These are phyloP conservation scores for Niebla homalea DNA, from an alignment of 495 filamentous ascomycete species.

Conservation along the genomic window DNA sequence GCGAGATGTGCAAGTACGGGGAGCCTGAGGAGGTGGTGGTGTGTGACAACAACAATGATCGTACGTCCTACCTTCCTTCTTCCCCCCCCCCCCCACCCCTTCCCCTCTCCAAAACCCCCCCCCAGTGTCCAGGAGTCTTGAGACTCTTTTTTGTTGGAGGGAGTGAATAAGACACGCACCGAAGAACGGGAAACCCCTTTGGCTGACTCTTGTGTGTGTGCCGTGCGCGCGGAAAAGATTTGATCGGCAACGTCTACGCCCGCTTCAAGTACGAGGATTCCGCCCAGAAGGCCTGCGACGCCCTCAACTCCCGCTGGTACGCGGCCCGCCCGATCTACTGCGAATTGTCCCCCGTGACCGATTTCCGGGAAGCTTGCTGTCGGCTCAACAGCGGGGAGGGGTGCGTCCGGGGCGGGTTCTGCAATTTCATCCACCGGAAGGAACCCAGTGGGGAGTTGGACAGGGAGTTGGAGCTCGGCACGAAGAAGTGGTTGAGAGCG, in stretches of 20 bases:
- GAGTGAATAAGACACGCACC: too few relatives aligned
- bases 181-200: neutral
- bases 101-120: neutral
- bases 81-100: too few relatives aligned
- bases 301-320: constrained; percentile 91
- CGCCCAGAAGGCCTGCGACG: constrained; percentile 85
- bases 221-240: constrained; percentile 36
- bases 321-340: constrained; percentile 95
- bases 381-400: constrained; percentile 88
- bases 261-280: constrained; percentile 99
- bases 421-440: constrained; percentile 98
- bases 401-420: constrained; percentile 92
- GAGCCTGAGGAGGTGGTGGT: constrained; percentile 83
- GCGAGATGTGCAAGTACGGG: constrained; percentile 93
- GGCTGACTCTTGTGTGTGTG: neutral
- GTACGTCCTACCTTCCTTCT: constrained; percentile 41
- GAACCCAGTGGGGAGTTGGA: constrained; percentile 82
- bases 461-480: constrained; percentile 68
- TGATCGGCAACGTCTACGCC: constrained; percentile 98
- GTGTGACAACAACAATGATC: constrained; percentile 94
- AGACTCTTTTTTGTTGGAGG: neutral
- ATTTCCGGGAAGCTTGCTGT: constrained; percentile 97
- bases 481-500: constrained; percentile 91
- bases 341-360: constrained; percentile 90
- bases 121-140: neutral